Evolutionary conservation across 202 grass and related monocot genomes (phyloP).

Genomic region (Musa balbisiana): DNA sequence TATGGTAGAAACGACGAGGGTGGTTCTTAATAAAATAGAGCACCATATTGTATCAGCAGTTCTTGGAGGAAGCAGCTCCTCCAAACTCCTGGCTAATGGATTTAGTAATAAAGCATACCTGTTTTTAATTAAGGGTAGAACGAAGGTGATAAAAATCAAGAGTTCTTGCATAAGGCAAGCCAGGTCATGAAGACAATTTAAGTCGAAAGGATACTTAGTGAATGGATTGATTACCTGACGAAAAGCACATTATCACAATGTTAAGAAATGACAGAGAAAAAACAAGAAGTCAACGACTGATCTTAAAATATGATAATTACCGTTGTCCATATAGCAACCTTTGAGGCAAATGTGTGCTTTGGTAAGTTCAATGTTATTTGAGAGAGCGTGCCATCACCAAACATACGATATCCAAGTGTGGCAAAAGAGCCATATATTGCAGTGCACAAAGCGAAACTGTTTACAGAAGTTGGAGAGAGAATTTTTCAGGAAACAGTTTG

Average conservation of each 20-base stretch:
- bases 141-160: not conserved
- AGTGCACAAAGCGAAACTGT: conserved; percentile 78
- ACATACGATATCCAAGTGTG: conserved; percentile 76
- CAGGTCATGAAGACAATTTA: not conserved
- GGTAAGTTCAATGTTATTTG: conserved; percentile 98
- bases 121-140: conserved; percentile 47
- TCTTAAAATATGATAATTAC: conserved; percentile 29
- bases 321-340: conserved; percentile 85
- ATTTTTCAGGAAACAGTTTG: conserved; percentile 14
- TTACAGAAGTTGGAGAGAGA: conserved; percentile 12
- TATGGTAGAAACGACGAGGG: conserved; percentile 68
- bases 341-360: conserved; percentile 59
- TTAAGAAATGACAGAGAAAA: not conserved
- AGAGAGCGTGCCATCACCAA: conserved; percentile 70
- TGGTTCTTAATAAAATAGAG: conserved; percentile 55
- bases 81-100: conserved; percentile 75
- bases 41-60: conserved; percentile 39
- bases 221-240: conserved; percentile 78
- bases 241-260: conserved; percentile 1
- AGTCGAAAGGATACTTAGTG: conserved; percentile 78
- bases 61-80: conserved; percentile 61
- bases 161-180: not conserved
- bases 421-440: conserved; percentile 76
- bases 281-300: not conserved
- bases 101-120: conserved; percentile 88